A percentile compares a stretch with the other conserved stretches of the same genome.
Conservation (phyloP, 2,329 filamentous ascomycete species). For the Elsinoe perseae region DNA sequence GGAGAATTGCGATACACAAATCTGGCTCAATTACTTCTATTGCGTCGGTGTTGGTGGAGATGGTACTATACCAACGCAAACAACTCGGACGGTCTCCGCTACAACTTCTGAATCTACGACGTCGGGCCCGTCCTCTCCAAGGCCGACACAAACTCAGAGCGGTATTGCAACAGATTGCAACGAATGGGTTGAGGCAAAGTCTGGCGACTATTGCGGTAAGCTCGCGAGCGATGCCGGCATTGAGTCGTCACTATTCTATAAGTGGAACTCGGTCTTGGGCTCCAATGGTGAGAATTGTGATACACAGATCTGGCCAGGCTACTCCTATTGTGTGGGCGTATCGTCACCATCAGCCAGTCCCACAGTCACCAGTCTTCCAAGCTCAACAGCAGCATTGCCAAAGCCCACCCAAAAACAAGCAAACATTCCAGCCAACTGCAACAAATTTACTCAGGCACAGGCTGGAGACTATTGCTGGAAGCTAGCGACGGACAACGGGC, state of each 20-base stretch:
- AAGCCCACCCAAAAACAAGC: constrained; percentile 5
- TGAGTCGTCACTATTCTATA: neutral
- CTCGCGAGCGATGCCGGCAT: neutral
- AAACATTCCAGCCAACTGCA: constrained; percentile 17
- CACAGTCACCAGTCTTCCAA: neutral
- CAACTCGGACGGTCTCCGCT: neutral
- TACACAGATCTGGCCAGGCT: neutral
- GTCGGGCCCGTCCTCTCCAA: neutral
- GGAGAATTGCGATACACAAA: constrained; percentile 18
- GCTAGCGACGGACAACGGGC: constrained; percentile 14
- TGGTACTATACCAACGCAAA: neutral
- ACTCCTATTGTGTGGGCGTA: neutral
- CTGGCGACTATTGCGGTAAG: neutral
- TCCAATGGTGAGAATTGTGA: neutral
- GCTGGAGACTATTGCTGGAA: constrained; percentile 16
- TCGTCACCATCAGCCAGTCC: neutral
- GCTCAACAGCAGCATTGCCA: neutral
- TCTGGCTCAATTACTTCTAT: constrained; percentile 18
- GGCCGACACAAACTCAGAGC: neutral
- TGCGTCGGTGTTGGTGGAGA: constrained; percentile 8
- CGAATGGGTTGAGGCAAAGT: neutral
- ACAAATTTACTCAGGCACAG: constrained; percentile 17
- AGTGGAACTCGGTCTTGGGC: neutral
- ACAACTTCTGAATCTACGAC: neutral
- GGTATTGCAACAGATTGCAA: neutral